Percentiles rank a stretch among this genome's conserved stretches.
These are phyloP conservation scores for Stropharia rugosoannulata DNA, from an alignment of 768 basidiomycete genomes.

Conservation along the genomic window DNA sequence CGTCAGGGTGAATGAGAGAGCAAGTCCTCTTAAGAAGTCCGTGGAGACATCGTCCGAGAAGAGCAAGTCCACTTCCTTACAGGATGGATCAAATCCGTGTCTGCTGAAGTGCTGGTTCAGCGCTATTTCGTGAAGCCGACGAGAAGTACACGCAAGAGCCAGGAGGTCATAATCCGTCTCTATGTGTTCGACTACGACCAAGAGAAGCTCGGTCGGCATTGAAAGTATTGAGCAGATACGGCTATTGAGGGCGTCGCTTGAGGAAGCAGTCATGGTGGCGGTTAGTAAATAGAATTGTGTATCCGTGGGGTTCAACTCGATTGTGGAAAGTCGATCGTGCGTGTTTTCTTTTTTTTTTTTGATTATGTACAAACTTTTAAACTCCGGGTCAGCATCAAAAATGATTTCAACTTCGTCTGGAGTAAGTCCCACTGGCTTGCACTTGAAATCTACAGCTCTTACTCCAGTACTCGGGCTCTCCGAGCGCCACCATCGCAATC, in stretches of 20 bases:
- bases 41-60: background rate
- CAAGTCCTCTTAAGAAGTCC: conserved; percentile 12
- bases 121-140: conserved; percentile 10
- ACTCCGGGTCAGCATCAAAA: too few relatives aligned
- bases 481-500: too few relatives aligned
- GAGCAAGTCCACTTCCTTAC: background rate
- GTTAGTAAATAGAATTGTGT: background rate
- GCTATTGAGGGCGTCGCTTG: background rate
- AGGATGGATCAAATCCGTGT: conserved; percentile 9
- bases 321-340: background rate
- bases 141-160: conserved; percentile 8
- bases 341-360: too few relatives aligned
- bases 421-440: too few relatives aligned
- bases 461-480: too few relatives aligned
- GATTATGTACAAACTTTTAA: too few relatives aligned
- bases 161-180: conserved; percentile 10
- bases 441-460: too few relatives aligned
- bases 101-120: conserved; percentile 7
- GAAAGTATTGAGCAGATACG: background rate
- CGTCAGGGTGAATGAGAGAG: conserved; percentile 7
- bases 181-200: conserved; percentile 1
- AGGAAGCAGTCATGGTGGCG: background rate
- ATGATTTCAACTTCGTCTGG: too few relatives aligned
- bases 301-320: too few relatives aligned
- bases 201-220: conserved; percentile 7